A percentile compares a stretch with the other conserved stretches of the same genome.
These are phyloP conservation scores for Aspergillus sp. DNA, from an alignment of 2,329 filamentous ascomycete genomes.

Conservation along the genomic window DNA sequence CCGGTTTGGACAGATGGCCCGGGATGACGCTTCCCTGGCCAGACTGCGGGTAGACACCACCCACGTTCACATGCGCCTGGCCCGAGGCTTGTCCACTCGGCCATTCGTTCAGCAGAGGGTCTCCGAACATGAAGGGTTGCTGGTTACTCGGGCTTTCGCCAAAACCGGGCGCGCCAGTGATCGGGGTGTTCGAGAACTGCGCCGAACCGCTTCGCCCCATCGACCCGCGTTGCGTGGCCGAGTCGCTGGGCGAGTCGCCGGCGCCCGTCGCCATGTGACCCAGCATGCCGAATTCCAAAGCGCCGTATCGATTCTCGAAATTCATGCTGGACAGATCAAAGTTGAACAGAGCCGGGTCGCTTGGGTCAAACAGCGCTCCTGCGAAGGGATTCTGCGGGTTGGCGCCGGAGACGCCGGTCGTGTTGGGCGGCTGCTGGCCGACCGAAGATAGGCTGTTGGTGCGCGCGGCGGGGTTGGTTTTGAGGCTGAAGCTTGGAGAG, in stretches of 20 bases:
- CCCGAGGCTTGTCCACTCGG: conserved; percentile 36
- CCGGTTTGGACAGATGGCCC: conserved; percentile 43
- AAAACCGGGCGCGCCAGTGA: conserved; percentile 36
- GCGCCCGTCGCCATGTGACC: conserved; percentile 93
- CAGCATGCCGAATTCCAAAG: conserved; percentile 92
- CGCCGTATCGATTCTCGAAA: conserved; percentile 94
- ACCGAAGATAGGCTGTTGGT: conserved; percentile 38
- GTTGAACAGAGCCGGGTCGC: conserved; percentile 89
- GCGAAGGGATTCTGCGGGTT: conserved; percentile 48
- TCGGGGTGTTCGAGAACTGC: conserved; percentile 38
- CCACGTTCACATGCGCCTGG: conserved; percentile 32
- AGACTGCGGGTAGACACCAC: conserved; percentile 32
- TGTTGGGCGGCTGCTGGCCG: conserved; percentile 49
- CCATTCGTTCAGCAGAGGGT: conserved; percentile 48
- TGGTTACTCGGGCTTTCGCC: conserved; percentile 46
- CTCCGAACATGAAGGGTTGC: conserved; percentile 46
- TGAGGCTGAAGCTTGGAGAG: conserved; percentile 67
- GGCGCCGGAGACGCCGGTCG: conserved; percentile 50
- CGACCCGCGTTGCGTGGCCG: conserved; percentile 46
- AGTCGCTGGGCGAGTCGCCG: conserved; percentile 73
- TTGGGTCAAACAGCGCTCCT: conserved; percentile 75
- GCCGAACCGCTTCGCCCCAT: conserved; percentile 44
- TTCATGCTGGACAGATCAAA: conserved; percentile 92
- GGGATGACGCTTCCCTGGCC: conserved; percentile 36
- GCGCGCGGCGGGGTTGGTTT: conserved; percentile 38